phyloP scores from a whole-genome alignment of 352 stramenopile genomes.

The Globisporangium paddicum region DNA sequence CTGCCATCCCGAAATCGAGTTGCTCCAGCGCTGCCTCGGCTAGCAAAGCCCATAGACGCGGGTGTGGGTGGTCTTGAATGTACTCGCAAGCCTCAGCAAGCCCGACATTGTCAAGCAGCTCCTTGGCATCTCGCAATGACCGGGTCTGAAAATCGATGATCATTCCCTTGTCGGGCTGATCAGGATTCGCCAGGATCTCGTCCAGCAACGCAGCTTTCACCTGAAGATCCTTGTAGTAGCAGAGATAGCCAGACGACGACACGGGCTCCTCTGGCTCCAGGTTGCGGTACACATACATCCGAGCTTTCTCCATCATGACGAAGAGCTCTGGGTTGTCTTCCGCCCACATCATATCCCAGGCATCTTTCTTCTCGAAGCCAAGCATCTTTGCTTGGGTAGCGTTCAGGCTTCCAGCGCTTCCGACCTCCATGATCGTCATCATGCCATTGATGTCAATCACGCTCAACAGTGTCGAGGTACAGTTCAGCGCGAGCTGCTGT shows the following conservation, averaged over 20 bases:
- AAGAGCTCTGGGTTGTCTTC: slow-evolving; percentile 91
- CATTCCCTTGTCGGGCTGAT: slow-evolving; percentile 71
- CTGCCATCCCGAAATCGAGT: slow-evolving; percentile 90
- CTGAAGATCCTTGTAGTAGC: slow-evolving; percentile 85
- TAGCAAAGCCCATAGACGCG: slow-evolving; percentile 83
- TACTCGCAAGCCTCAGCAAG: slow-evolving; percentile 74
- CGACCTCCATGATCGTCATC: slow-evolving; percentile 85
- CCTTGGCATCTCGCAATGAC: slow-evolving; percentile 81
- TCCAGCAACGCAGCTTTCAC: slow-evolving; percentile 83
- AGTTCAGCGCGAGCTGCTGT: slow-evolving; percentile 87
- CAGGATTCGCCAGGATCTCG: slow-evolving; percentile 80
- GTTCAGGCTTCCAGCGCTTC: slow-evolving; percentile 48
- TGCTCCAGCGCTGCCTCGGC: slow-evolving; percentile 87
- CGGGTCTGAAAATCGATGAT: slow-evolving; percentile 89
- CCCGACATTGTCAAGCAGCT: slow-evolving; percentile 81
- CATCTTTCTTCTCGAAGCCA: slow-evolving; percentile 83
- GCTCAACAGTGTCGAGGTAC: slow-evolving; percentile 76
- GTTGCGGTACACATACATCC: slow-evolving; percentile 87
- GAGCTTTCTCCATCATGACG: slow-evolving; percentile 91
- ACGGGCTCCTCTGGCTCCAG: slow-evolving; percentile 88
- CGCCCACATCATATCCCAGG: slow-evolving; percentile 91
- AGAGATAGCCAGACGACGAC: slow-evolving; percentile 86
- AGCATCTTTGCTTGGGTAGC: slow-evolving; percentile 70
- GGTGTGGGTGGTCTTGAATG: slow-evolving; percentile 85
- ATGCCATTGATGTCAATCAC: slow-evolving; percentile 90